Evolutionary conservation across 1,139 yeast species (phyloP).

Genomic region (Trichomonascaceae sp.): DNA sequence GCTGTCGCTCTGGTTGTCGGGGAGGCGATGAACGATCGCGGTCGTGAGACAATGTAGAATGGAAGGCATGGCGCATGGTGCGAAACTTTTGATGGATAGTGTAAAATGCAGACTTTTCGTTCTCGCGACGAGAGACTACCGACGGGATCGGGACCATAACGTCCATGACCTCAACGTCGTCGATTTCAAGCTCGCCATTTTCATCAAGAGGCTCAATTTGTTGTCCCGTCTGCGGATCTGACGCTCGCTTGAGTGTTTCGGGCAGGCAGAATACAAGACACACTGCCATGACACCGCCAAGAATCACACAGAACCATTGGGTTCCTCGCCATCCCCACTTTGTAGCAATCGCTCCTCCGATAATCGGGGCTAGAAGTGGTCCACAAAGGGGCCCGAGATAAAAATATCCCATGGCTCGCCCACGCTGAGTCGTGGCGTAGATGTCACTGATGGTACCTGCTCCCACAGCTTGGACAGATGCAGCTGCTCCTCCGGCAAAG

Average conservation of each 20-base stretch:
- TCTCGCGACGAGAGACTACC: background rate
- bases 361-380: constrained; percentile 66
- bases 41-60: constrained; percentile 2
- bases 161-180: constrained; percentile 3
- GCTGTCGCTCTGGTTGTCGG: background rate
- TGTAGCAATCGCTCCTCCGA: constrained; percentile 64
- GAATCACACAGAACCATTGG: constrained; percentile 68
- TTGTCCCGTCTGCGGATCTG: background rate
- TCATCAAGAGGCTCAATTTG: constrained; percentile 2
- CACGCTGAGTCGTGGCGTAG: constrained; percentile 54
- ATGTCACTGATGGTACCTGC: constrained; percentile 81
- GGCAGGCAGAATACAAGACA: constrained; percentile 49
- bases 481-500: constrained; percentile 68
- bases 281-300: constrained; percentile 43
- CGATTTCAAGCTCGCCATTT: constrained; percentile 1
- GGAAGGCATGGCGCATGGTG: constrained; percentile 1
- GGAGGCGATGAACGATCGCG: background rate
- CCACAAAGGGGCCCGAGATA: constrained; percentile 76
- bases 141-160: constrained; percentile 4
- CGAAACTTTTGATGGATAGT: background rate
- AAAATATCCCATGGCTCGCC: constrained; percentile 67
- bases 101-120: background rate
- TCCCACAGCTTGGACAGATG: constrained; percentile 80
- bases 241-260: constrained; percentile 40
- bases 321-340: constrained; percentile 85